phyloP scores from a whole-genome alignment of 179 eudicot species.

The Pouteria campechiana region DNA sequence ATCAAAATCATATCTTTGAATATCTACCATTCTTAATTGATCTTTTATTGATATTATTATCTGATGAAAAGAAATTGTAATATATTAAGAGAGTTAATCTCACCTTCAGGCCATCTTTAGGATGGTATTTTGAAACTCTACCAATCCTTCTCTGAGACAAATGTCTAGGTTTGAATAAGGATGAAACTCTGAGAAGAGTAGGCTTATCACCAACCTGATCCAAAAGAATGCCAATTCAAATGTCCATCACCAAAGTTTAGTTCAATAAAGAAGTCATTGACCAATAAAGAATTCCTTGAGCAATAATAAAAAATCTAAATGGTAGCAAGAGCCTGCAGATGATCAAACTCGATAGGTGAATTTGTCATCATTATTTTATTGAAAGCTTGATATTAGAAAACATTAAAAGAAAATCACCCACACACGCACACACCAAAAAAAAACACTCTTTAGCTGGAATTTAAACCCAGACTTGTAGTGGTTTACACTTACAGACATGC shows the following conservation, averaged over 20 bases:
- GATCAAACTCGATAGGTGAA: not conserved
- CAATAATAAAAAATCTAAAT: not conserved
- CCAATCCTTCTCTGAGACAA: constrained; percentile 16
- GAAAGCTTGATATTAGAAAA: no score
- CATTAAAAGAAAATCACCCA: no score
- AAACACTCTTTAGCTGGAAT: not conserved
- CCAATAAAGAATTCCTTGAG: not conserved
- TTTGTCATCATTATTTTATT: not conserved
- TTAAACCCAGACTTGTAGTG: not conserved
- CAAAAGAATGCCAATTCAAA: constrained; percentile 2
- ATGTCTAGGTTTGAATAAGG: constrained; percentile 23
- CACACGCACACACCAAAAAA: not conserved
- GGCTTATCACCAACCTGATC: constrained; percentile 38
- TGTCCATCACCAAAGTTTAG: not conserved
- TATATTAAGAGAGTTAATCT: constrained; percentile 1
- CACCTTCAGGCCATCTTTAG: constrained; percentile 38
- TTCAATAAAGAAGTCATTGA: not conserved
- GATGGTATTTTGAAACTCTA: constrained; percentile 25
- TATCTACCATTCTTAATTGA: not conserved
- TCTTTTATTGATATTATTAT: no score
- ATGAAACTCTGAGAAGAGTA: constrained; percentile 15
- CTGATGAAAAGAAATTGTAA: not conserved
- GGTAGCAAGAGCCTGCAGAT: not conserved
- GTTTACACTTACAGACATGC: constrained; percentile 42
- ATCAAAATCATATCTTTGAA: not conserved